A percentile compares a stretch with the other conserved stretches of the same genome.
Evolutionary conservation across 1,284 basidiomycete genomes (phyloP).

Genomic region (Sporisorium exsertum): DNA sequence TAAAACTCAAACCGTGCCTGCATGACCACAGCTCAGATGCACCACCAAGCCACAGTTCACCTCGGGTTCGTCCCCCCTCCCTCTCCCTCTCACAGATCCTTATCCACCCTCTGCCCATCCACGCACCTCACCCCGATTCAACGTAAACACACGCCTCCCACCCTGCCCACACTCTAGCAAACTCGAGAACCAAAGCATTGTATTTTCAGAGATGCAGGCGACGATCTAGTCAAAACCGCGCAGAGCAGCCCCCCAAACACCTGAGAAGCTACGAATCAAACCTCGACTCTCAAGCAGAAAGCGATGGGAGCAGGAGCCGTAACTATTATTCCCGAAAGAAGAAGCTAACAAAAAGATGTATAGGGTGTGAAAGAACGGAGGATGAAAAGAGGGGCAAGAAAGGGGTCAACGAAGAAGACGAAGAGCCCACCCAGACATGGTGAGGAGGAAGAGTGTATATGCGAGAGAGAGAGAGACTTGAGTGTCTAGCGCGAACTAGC

Average conservation of each 20-base stretch:
- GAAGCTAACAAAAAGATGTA: background rate
- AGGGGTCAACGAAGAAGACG: background rate
- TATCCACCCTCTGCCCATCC: background rate
- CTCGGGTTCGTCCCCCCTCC: background rate
- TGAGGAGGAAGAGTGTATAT: background rate
- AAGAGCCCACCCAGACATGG: background rate
- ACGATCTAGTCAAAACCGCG: too few relatives aligned
- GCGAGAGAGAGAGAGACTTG: constrained; percentile 1
- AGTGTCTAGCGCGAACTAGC: constrained; percentile 25
- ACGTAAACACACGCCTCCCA: background rate
- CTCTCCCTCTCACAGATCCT: background rate
- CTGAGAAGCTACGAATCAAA: background rate
- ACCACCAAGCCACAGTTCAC: background rate
- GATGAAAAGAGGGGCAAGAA: background rate
- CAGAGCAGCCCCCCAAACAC: too few relatives aligned
- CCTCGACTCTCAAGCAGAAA: background rate
- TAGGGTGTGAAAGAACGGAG: background rate
- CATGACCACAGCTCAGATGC: background rate
- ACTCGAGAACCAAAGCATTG: background rate
- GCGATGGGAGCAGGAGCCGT: background rate
- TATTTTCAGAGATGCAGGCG: background rate
- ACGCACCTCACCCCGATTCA: background rate
- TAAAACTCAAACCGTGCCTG: too few relatives aligned
- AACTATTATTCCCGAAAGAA: constrained; percentile 7
- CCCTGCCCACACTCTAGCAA: too few relatives aligned